Evolutionary conservation across 192 early-diverging fungal genomes (phyloP), one percentile per base, ranked within the genome.

Genomic region (Coemansia sp.): DNA sequence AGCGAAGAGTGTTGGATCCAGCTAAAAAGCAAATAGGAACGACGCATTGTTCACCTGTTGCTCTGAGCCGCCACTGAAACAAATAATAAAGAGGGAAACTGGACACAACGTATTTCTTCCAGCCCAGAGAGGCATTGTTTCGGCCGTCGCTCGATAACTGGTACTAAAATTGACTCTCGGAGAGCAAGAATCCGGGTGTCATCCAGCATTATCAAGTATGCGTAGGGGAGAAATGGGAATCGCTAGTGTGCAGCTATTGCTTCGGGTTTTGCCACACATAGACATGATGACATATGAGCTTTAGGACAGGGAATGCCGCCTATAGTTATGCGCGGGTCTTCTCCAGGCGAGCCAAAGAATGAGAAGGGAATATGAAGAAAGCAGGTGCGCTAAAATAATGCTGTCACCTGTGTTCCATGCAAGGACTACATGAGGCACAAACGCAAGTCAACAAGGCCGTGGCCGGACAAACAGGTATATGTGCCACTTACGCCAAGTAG

Each of bases 361-460:
- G 12, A 29, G 4, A 14, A 8, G 14, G 4, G 26, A 50, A 14
- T 15, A 2, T 15, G 29, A 15, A n/a, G 46, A 4, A 50, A 26
- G 24, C 1, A 4, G 26, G 27, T n/a, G 46, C 24, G 24, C 46
- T 0, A 11, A 26, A 50, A 50, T 50, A 50, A 50, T 50, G 46
- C 46, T 50, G 46, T 50, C 46, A 50, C 46, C 46, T 50, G 46
- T 50, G 15, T 50, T 14, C 10, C 46, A 50, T 50, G 46, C 46
- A 50, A 50, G 46, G 46, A 50, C 27, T 50, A 50, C 46, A 24
- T 29, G 46, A 26, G 46, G 46, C 46, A 50, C 22, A 50, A 14
- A 50, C 26, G 26, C 24, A 50, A 29, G 14, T 50, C 12, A 50
- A 50, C 1, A 24, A 50, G 46, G 46, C 29, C 29, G 27, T 24